Evolutionary conservation across 108 stramenopile genomes (phyloP), one percentile per base, ranked within the genome.

Genomic region (Asterionellopsis glacialis): DNA sequence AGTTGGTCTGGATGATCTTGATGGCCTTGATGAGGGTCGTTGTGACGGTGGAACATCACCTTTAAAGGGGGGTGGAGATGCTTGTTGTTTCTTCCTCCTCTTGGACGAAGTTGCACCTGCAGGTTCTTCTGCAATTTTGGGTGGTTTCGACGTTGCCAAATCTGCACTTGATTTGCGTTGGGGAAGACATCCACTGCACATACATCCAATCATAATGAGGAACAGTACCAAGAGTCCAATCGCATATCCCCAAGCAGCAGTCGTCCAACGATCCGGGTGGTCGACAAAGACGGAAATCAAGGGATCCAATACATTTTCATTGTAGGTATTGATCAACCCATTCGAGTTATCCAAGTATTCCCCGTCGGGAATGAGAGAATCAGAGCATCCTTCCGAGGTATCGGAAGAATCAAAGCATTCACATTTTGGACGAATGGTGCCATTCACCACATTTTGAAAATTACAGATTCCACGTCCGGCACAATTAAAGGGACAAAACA

Each of bases 261-360:
- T 82, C 18, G 81, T 85, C 91, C 91, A 93, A 23, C 76, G 76
- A 64, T 89, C 84, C 3, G 87, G 87, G 59, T 93, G 83, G 59
- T 93, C 91, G 9, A 85, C 83, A 77, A 93, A 93, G n/a, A 89
- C 88, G 14, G 88, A 75, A 45, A 93, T 72, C 14, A 93, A 61
- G 1, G 87, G 88, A 62, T 93, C 91, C 55, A 93, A 89, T 51
- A 88, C 87, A 49, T 80, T 77, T 26, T 88, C 80, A 64, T 85
- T 75, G 47, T 85, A 42, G 41, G 76, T 80, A 81, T 93, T 70
- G 26, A 73, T 69, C 11, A 93, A 62, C 15, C 76, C 80, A 56
- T 43, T 65, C 13, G 79, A 66, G 59, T 89, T 80, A 7, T 71
- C 69, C 43, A 93, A 59, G 48, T 83, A 93, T 40, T 71, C 82